These are phyloP conservation scores for Corynespora cassiicola DNA, from an alignment of 2,329 filamentous ascomycete genomes.

Conservation along the genomic window DNA sequence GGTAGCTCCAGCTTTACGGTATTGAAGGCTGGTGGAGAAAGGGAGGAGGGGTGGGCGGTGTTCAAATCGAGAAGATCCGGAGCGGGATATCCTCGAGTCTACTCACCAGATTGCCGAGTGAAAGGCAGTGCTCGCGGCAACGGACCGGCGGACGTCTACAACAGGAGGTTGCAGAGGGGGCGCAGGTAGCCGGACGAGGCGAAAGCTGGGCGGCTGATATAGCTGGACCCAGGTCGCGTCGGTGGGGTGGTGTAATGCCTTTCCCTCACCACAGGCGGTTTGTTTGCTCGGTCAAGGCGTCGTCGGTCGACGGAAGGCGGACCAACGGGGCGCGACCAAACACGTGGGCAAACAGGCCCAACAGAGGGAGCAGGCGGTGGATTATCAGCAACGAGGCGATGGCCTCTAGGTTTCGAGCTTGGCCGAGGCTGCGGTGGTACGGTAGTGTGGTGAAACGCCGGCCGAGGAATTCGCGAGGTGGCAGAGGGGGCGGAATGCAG, in stretches of 20 bases:
- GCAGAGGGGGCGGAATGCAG: slow-evolving; percentile 22
- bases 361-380: slow-evolving; percentile 12
- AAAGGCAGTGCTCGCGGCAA: slow-evolving; percentile 19
- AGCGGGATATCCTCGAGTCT: slow-evolving; percentile 22
- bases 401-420: slow-evolving; percentile 14
- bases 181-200: slow-evolving; percentile 34
- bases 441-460: slow-evolving; percentile 26
- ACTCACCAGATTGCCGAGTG: slow-evolving; percentile 33
- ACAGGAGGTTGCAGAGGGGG: slow-evolving; percentile 37
- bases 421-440: slow-evolving; percentile 23
- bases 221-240: slow-evolving; percentile 24
- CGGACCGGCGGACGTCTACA: slow-evolving; percentile 27
- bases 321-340: slow-evolving; percentile 32
- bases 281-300: slow-evolving; percentile 37
- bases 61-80: slow-evolving; percentile 13
- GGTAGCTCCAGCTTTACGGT: slow-evolving; percentile 95
- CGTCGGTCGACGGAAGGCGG: slow-evolving; percentile 25
- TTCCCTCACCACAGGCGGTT: slow-evolving; percentile 42
- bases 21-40: slow-evolving; percentile 45
- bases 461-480: slow-evolving; percentile 16
- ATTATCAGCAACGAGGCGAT: slow-evolving; percentile 3
- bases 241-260: slow-evolving; percentile 17
- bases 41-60: slow-evolving; percentile 14
- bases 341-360: slow-evolving; percentile 39
- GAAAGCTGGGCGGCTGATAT: slow-evolving; percentile 32